Evolutionary conservation across 2,329 filamentous ascomycete species (phyloP).

Genomic region (Fusarium globosum): DNA sequence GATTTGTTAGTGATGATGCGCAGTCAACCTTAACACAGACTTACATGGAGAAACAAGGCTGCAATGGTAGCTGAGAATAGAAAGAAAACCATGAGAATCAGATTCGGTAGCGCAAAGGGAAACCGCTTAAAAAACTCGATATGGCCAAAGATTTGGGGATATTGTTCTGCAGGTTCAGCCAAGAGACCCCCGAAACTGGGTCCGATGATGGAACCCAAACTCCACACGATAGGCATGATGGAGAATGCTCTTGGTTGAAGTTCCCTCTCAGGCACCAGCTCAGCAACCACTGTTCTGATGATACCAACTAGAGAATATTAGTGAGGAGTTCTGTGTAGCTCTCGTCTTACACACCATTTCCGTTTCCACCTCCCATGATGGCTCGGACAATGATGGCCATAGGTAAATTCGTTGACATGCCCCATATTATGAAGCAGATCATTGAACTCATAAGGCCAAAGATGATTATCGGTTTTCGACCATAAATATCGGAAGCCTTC

Average conservation of each 20-base stretch:
- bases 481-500: slow-evolving; percentile 78
- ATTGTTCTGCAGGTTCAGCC: slow-evolving; percentile 80
- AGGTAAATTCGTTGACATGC: slow-evolving; percentile 79
- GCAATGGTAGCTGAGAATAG: slow-evolving; percentile 79
- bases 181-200: slow-evolving; percentile 89
- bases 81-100: slow-evolving; percentile 82
- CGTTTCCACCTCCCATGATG: slow-evolving; percentile 85
- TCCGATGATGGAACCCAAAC: slow-evolving; percentile 86
- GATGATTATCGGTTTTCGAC: slow-evolving; percentile 85
- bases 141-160: slow-evolving; percentile 75
- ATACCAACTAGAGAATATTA: slow-evolving; percentile 74
- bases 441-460: slow-evolving; percentile 81
- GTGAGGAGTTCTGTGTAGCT: not conserved
- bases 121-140: slow-evolving; percentile 77
- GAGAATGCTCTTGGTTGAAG: slow-evolving; percentile 91
- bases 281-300: slow-evolving; percentile 89
- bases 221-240: slow-evolving; percentile 93
- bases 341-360: slow-evolving; percentile 69
- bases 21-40: not conserved
- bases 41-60: slow-evolving; percentile 78
- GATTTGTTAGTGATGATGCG: not conserved
- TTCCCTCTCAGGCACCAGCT: slow-evolving; percentile 88
- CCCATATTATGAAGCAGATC: slow-evolving; percentile 83
- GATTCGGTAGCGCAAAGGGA: slow-evolving; percentile 86
- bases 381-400: slow-evolving; percentile 85